Base-by-base conservation (phyloP, 1,139 yeast species). In the Hyphopichia wangnamkhiaoensis region DNA sequence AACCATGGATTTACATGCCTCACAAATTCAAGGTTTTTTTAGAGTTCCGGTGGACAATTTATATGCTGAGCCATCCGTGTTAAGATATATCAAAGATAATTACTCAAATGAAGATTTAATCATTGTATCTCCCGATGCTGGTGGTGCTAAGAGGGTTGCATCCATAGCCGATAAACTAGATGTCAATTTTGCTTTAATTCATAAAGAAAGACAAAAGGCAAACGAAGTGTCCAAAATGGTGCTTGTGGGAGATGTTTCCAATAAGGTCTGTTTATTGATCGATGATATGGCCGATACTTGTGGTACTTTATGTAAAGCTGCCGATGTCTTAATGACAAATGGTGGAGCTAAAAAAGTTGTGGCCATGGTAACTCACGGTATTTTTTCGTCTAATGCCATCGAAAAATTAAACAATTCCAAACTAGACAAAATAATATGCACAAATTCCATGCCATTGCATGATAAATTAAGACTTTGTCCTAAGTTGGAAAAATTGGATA, bases 281-380 rank as follows among this genome's bases (percentile, higher is more conserved):
- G 98, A 93, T 66, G 98, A 93, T 61, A 91, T 93, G 95, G 98
- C 98, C 35, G 98, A 93, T 61, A 93, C 98, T 17, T 93, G 98
- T 68, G 98, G 98, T 43, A 93, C 98, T 3, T 72, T 93, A 50
- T 94, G 91, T 46, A 93, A 91, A 68, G 98, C 98, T 31, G 96
- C 97, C 18, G 96, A 91, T 52, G 83, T 93, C 5, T 71, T 93
- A 44, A 64, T 91, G 46, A 86, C 82, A 35, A 85, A 90, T 56
- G 84, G 82, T 18, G 80, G 80, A 19, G 98, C 98, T 15, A 71
- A 79, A 52, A 74, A 83, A 44, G 98, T 93, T 33, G 84, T 93
- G 55, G 98, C 98, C 33, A 86, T 93, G 47, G 96, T 93, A 24
- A 93, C 98, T 4, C 98, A 93, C 63, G 98, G 98, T 38, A 86